phyloP scores from a whole-genome alignment of 768 basidiomycete genomes.

The Suillus occidentalis region DNA sequence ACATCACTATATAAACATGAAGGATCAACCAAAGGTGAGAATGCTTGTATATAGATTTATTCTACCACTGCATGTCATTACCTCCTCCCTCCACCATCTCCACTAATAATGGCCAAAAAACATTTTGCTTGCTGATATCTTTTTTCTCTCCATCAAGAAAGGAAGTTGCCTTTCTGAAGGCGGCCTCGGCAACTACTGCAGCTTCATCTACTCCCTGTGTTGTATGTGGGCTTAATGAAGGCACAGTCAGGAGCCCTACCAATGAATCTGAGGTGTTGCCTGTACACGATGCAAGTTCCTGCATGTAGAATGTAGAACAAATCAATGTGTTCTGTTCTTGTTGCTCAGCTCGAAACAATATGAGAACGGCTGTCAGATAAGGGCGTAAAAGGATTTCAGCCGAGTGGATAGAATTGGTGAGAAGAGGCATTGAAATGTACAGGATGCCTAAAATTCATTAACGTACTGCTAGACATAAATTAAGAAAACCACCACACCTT shows the following conservation, averaged over 20 bases:
- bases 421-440: slow-evolving; percentile 54
- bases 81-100: neutral
- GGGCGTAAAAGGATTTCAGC: slow-evolving; percentile 50
- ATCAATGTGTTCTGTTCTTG: slow-evolving; percentile 41
- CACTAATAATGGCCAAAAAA: neutral
- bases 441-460: slow-evolving; percentile 48
- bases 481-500: slow-evolving; percentile 50
- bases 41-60: neutral
- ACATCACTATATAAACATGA: too few species aligned
- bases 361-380: slow-evolving; percentile 54
- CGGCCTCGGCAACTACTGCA: slow-evolving; percentile 54
- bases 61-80: neutral
- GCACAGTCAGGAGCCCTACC: slow-evolving; percentile 19
- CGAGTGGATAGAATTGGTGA: slow-evolving; percentile 18
- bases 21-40: too few species aligned
- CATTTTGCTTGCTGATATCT: neutral
- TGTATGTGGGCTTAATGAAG: slow-evolving; percentile 35
- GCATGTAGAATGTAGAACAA: slow-evolving; percentile 54
- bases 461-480: slow-evolving; percentile 1
- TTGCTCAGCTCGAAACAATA: slow-evolving; percentile 15
- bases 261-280: slow-evolving; percentile 11
- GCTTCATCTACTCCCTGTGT: slow-evolving; percentile 59
- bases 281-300: neutral
- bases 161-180: slow-evolving; percentile 49
- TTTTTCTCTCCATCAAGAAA: slow-evolving; percentile 20